Evolutionary conservation across 805 yeast species (phyloP).

Genomic region (Cyberlindnera nakhonratchasimensis): DNA sequence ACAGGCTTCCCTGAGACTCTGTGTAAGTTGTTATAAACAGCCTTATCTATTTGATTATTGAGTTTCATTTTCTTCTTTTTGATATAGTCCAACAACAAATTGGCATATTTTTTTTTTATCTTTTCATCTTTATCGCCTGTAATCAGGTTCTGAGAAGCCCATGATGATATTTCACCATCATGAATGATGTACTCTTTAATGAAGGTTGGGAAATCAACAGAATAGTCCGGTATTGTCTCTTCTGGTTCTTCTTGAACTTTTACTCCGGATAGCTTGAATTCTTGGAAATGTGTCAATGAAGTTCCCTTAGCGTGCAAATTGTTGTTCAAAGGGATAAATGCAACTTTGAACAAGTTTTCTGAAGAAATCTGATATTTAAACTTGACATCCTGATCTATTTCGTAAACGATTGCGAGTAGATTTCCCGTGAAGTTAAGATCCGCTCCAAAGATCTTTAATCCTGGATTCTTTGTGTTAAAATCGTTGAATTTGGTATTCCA

Average conservation of each 20-base stretch:
- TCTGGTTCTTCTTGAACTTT: neutral
- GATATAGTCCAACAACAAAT: constrained; percentile 16
- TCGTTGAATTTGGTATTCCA: constrained; percentile 27
- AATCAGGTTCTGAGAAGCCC: constrained; percentile 18
- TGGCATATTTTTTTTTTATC: constrained; percentile 19
- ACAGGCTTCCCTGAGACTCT: constrained; percentile 1
- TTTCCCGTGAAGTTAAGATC: constrained; percentile 20
- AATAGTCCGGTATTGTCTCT: neutral
- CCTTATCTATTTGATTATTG: constrained; percentile 16
- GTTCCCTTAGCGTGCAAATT: constrained; percentile 7
- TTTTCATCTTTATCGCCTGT: constrained; percentile 16
- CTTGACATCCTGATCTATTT: constrained; percentile 18
- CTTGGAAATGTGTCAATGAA: constrained; percentile 24
- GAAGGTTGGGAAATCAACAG: constrained; percentile 13
- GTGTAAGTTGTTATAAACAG: constrained; percentile 12
- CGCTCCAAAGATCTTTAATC: constrained; percentile 18
- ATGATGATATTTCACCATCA: constrained; percentile 6
- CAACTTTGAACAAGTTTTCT: constrained; percentile 17
- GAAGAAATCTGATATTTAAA: constrained; percentile 26
- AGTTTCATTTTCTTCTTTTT: constrained; percentile 5
- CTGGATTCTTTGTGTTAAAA: constrained; percentile 21
- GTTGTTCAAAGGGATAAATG: constrained; percentile 18
- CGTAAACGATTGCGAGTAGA: constrained; percentile 21
- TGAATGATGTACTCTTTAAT: constrained; percentile 7
- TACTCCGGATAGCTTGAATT: constrained; percentile 16